Conservation (phyloP, 257 asterid species). For the Lithospermum erythrorhizon region DNA sequence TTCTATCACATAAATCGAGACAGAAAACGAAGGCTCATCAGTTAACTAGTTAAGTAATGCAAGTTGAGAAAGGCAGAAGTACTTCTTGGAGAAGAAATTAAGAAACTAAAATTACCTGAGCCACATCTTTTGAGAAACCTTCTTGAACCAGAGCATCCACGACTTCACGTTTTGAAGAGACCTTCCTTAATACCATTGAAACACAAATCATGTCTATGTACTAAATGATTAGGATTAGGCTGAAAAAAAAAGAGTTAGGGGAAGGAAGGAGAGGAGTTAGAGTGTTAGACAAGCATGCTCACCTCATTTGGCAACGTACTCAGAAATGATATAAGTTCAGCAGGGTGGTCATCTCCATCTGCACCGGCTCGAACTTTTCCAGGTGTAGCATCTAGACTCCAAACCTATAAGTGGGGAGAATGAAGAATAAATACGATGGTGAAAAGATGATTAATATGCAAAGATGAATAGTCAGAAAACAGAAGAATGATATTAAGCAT, state of each 20-base stretch:
- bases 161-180: conserved; percentile 70
- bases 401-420: conserved; percentile 41
- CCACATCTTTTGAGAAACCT: conserved; percentile 92
- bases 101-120: too few relatives aligned
- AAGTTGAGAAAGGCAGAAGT: too few relatives aligned
- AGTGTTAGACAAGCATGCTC: conserved; percentile 4
- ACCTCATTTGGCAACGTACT: conserved; percentile 67
- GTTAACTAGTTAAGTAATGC: too few relatives aligned
- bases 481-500: background rate
- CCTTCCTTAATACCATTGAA: conserved; percentile 50
- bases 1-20: too few relatives aligned
- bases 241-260: background rate
- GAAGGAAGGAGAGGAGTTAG: background rate
- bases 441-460: background rate
- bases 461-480: background rate
- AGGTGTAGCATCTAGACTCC: conserved; percentile 96
- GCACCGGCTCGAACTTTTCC: conserved; percentile 95
- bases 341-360: conserved; percentile 96
- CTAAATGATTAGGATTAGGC: conserved; percentile 2
- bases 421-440: conserved; percentile 2
- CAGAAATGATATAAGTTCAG: conserved; percentile 73
- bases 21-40: too few relatives aligned
- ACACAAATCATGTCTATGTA: conserved; percentile 10
- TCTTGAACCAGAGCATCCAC: conserved; percentile 57
- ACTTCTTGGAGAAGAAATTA: too few relatives aligned